Conservation (phyloP, 257 asterid species). For the Haberlea rhodopensis region DNA sequence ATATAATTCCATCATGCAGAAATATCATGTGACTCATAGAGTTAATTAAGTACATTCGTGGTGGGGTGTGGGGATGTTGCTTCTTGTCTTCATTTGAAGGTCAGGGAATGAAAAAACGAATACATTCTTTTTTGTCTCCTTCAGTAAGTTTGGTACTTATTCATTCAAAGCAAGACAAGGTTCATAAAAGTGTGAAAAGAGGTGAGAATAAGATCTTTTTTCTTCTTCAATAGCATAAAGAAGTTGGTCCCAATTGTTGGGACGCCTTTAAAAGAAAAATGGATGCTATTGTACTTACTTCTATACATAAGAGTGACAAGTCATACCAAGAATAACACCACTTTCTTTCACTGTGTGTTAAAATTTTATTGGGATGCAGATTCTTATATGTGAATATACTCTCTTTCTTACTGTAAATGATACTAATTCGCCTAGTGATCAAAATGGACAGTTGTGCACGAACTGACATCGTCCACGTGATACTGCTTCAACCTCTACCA, state of each 20-base stretch:
- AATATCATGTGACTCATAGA: slow-evolving; percentile 11
- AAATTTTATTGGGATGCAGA: slow-evolving; percentile 29
- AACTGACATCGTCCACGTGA: too few relatives aligned
- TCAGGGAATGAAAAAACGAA: slow-evolving; percentile 62
- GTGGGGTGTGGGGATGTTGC: slow-evolving; percentile 35
- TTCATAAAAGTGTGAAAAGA: too few relatives aligned
- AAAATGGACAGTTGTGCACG: too few relatives aligned
- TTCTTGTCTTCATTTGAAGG: slow-evolving; percentile 59
- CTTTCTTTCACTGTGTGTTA: slow-evolving; percentile 33
- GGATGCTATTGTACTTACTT: slow-evolving; percentile 51
- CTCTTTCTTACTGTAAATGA: slow-evolving; percentile 22
- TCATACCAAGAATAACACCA: slow-evolving; percentile 32
- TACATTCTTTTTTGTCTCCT: too few relatives aligned
- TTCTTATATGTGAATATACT: slow-evolving; percentile 32
- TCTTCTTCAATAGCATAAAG: too few relatives aligned
- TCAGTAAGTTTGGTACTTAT: too few relatives aligned
- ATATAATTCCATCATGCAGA: not conserved
- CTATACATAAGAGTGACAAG: slow-evolving; percentile 35
- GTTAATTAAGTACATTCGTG: slow-evolving; percentile 14
- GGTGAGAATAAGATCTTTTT: too few relatives aligned
- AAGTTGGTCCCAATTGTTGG: too few relatives aligned
- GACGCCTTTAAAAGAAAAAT: slow-evolving; percentile 33
- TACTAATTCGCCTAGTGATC: too few relatives aligned
- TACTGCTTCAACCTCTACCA: too few relatives aligned
- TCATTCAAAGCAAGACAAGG: too few relatives aligned